Base-by-base conservation (phyloP, 2,329 filamentous ascomycete genomes). In the Penicillium polonicum region DNA sequence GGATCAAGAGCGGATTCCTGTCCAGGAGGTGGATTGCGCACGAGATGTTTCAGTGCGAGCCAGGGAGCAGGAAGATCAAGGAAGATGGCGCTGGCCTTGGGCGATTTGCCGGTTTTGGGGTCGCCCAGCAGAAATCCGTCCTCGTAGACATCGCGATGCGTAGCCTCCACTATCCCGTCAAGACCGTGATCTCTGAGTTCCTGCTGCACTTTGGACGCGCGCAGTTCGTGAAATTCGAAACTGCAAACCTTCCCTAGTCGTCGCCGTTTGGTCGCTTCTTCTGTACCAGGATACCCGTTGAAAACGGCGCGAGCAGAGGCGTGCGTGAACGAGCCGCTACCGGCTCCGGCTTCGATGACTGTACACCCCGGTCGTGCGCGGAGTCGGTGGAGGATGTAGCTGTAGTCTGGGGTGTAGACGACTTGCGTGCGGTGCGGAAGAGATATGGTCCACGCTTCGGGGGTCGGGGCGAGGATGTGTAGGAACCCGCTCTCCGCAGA, bases 1-100 rank as follows among this genome's bases (percentile, higher is more conserved):
- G 90, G 86, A 64, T 94, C 88, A 12, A 97, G 81, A 0, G 85
- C 81, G 1, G 83, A 82, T 52, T 70, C 64, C 0, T 63, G 61
- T 4, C 72, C 72, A 4, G 70, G 65, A 4, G 68, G 55, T 1
- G 72, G 65, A 23, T 72, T 64, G 33, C 79, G 76, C 21, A 76
- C 75, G 9, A 81, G 71, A 58, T 81, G 78, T 52, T 76, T 78
- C 27, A 81, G 69, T 1, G 79, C 79, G 12, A 78, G 70, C 80
- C 80, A 82, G 3, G 80, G 80, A 3, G 79, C 79, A 12, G 80
- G 80, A 7, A 82, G 68, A 62, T 82, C 80, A 27, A 82, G 72
- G 65, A 82, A 82, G 44, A 82, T 68, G 5, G 78, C 77, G 54
- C 73, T 78, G 25, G 78, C 79, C 53, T 72, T 73, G 4, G 78